Evolutionary conservation across 495 filamentous ascomycete species (phyloP), one percentile per base, ranked within the genome.

Genomic region (Extremus antarcticus): DNA sequence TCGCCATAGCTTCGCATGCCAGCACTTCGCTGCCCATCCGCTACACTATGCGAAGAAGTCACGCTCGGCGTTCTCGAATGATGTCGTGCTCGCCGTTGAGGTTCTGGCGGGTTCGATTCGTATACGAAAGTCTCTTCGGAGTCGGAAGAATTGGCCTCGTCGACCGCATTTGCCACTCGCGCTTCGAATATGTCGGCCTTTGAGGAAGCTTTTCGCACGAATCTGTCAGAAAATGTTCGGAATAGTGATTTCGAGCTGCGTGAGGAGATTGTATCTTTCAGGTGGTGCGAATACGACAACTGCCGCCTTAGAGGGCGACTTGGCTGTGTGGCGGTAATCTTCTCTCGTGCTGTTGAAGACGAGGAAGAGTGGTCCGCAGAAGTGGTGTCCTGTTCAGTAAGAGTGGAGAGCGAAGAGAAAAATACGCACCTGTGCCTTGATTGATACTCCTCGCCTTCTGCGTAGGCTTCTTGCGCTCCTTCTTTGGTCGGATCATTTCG

Each of bases 71-170:
- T 98, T 43, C 92, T 81, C 16, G 94, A 97, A 69, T 97, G 91
- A 64, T 91, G 92, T 50, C 90, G 75, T 40, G 86, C 82, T n/a
- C 89, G 81, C 41, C 84, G 67, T 17, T 78, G 85, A 51, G 77
- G 79, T 59, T 97, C 92, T 11, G 88, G 88, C 11, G 94, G 92
- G 66, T 98, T 98, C 10, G 92, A 98, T 71, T 98, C 92, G 72
- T 98, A 98, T 2, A 98, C 91, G 68, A 97, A 98, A 0, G 94
- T 97, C 69, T 96, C 94, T 60, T 96, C 92, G 1, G 94, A 97
- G 64, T 94, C 92, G 16, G 90, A 95, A 8, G 91, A 92, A 68
- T 96, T 86, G 39, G 87, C 88, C 62, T 85, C 81, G 68, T 95
- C 90, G 43, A 97, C 88, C 2, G 91, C 90, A 66, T 83, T 95